Evolutionary conservation across 495 filamentous ascomycete genomes (phyloP), one percentile per base, ranked within the genome.

Genomic region (Penicillium herquei): DNA sequence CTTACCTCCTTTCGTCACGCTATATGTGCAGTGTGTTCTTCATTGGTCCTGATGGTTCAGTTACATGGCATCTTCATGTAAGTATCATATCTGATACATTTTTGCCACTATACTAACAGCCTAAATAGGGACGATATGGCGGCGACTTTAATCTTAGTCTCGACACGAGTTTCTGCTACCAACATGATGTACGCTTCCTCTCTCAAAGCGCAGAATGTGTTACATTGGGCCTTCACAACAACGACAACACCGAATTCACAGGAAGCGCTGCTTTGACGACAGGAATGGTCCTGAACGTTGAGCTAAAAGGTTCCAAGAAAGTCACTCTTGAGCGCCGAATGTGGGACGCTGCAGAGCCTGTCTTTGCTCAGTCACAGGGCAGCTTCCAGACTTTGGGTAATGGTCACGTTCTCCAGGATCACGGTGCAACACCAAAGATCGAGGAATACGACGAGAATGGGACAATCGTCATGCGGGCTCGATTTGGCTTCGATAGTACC

Each of bases 341-440:
- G 33, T 63, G 52, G 55, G 68, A 72, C 49, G 52, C 62, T 0
- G 54, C 56, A 0, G 55, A 77, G 17, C 55, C 63, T 4, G 67
- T 78, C 16, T 71, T 53, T 42, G 61, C 67, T 13, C 54, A 59
- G 8, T 75, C 68, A 1, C 74, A 78, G 61, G 79, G 79, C 7
- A 72, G 69, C 39, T 71, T 68, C n/a, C 70, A 79, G 55, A 46
- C 59, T 7, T 62, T 79, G 1, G 54, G 49, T 6, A 71, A 72
- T 51, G 77, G 70, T 11, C 73, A 80, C 52, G 61, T 67, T 34
- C 54, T 81, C 10, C 51, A 72, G 47, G 70, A 61, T 16, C 81
- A 76, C 57, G 79, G 78, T 5, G 60, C 70, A 9, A 64, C 67
- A 7, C 65, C 75, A 14, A 67, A 76, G 0, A 45, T 81, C 6